Base-by-base conservation (phyloP, 2,329 filamentous ascomycete species). In the Acrodontium crateriforme region DNA sequence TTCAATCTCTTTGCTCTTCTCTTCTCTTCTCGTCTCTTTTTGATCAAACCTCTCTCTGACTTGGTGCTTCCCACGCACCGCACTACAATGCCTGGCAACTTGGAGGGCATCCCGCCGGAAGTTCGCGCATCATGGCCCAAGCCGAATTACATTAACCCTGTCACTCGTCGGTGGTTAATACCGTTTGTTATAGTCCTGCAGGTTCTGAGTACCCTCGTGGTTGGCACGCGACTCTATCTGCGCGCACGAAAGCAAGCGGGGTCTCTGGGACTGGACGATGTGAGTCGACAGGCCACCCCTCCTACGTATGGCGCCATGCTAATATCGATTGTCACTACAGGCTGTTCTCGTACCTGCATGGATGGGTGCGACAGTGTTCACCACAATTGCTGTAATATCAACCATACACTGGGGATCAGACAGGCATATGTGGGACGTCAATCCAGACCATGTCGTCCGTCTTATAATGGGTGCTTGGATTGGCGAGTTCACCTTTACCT, bases 41-140 rank as follows among this genome's bases (percentile, higher is more conserved):
- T n/a, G n/a, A n/a, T n/a, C n/a, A n/a, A n/a, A n/a, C n/a, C 22
- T 8, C n/a, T n/a, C n/a, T n/a, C n/a, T n/a, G n/a, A n/a, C n/a
- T n/a, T n/a, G n/a, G n/a, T n/a, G n/a, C n/a, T n/a, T n/a, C n/a
- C n/a, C n/a, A n/a, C n/a, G n/a, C n/a, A n/a, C n/a, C n/a, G n/a
- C n/a, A n/a, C n/a, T n/a, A 30, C 17, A 16, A 46, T 47, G 44
- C 37, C 44, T 23, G 45, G 42, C 9, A 46, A 46, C 25, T 31
- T 46, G 9, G 19, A 36, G 16, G 30, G 30, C 9, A 25, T 27
- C 31, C 41, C 23, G 25, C 37, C 13, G 23, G 34, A 22, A 26
- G 41, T 41, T 16, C 36, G 41, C 9, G 16, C 17, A 9, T 11
- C 31, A 5, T 48, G 44, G 42, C 44, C 44, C 8, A 28, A 25